phyloP scores from a whole-genome alignment of 805 yeast genomes.

The Dipodascopsis uninucleata region DNA sequence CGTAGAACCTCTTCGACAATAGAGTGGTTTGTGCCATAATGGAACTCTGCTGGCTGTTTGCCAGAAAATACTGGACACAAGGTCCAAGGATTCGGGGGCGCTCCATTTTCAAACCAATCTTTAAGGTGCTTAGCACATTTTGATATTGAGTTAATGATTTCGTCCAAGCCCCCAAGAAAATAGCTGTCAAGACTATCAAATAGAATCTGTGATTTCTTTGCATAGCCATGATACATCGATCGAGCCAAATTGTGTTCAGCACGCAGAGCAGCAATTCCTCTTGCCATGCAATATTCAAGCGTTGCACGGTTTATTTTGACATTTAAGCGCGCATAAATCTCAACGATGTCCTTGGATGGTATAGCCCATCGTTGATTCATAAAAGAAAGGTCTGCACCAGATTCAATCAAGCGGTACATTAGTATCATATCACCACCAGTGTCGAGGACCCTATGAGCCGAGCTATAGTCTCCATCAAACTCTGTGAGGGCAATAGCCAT shows the following conservation, averaged over 20 bases:
- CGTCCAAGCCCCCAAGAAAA: slow-evolving; percentile 52
- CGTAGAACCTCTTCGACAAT: slow-evolving; percentile 5
- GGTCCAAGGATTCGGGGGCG: slow-evolving; percentile 33
- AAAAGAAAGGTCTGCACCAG: slow-evolving; percentile 34
- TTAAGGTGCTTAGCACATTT: slow-evolving; percentile 41
- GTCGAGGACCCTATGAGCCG: slow-evolving; percentile 55
- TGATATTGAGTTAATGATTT: slow-evolving; percentile 42
- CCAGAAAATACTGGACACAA: slow-evolving; percentile 38
- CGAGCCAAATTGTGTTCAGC: slow-evolving; percentile 44
- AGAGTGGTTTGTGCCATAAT: background rate
- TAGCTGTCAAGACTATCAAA: slow-evolving; percentile 46
- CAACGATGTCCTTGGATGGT: slow-evolving; percentile 45
- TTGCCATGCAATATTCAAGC: slow-evolving; percentile 48
- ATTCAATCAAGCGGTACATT: slow-evolving; percentile 40
- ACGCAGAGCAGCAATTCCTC: slow-evolving; percentile 52
- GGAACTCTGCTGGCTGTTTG: slow-evolving; percentile 19
- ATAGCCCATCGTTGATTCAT: slow-evolving; percentile 40
- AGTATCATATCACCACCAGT: slow-evolving; percentile 61
- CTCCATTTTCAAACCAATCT: slow-evolving; percentile 42
- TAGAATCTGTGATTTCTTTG: slow-evolving; percentile 45
- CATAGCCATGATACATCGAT: slow-evolving; percentile 35
- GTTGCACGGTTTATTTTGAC: slow-evolving; percentile 37
- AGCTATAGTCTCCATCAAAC: slow-evolving; percentile 47
- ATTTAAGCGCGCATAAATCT: slow-evolving; percentile 43
- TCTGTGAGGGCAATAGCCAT: slow-evolving; percentile 50